Base-by-base conservation (phyloP, 2,329 filamentous ascomycete genomes). In the Emmonsia crescens region DNA sequence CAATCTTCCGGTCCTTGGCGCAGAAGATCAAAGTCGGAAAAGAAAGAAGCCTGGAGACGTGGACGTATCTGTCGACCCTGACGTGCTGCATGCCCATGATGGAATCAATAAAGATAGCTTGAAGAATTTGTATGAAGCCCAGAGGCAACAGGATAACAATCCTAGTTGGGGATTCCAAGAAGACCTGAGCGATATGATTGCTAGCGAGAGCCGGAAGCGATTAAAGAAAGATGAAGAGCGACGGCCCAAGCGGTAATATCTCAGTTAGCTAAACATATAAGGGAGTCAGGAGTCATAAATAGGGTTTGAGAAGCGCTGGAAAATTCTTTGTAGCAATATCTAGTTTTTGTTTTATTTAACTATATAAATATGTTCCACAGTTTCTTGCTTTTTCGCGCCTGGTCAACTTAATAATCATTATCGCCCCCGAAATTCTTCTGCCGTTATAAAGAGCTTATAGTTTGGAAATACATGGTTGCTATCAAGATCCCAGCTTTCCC, bases 1-100 rank as follows among this genome's bases (percentile, higher is more conserved):
- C 27, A 78, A 80, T 63, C 75, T 89, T 64, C 88, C 89, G 0
- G 83, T 95, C 2, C 83, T 99, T 3, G 94, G 92, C 12, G 83
- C 85, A 65, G 90, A 95, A 29, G 89, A 91, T 62, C 85, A 91
- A 61, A 81, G 74, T 60, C 79, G 89, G 69, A 94, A 95, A 78
- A 84, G 91, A 70, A 99, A 97, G 85, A 96, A 96, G 82, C 92
- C 89, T 3, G 94, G 93, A 48, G 94, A 99, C 73, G 84, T 99
- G 29, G 94, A 99, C 68, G 88, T 97, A 33, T 90, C 91, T 29
- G 85, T 99, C 65, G 91, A 97, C 69, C 85, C 90, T 5, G 93
- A 97, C 71, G 83, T 88, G 44, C 75, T 99, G 63, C 85, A 85
- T 66, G 81, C 83, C 48, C 83, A 87, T 64, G 90, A 91, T 67